These are phyloP conservation scores for Nigrospora sphaerica DNA, from an alignment of 2,329 filamentous ascomycete genomes.

Conservation along the genomic window DNA sequence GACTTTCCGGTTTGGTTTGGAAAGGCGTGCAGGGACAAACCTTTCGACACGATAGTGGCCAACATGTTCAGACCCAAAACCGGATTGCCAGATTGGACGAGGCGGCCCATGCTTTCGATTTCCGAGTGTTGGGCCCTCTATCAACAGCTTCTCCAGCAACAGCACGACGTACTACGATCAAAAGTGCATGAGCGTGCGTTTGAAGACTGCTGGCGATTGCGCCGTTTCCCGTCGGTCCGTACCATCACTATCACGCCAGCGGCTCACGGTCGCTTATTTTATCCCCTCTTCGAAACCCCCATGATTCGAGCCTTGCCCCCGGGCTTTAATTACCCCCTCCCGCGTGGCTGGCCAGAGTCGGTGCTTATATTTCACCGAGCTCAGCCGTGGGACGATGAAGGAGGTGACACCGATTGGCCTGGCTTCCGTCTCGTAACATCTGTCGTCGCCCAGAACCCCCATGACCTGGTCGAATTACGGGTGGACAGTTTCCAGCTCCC, in stretches of 20 bases:
- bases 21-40: neutral
- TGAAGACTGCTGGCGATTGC: constrained; percentile 16
- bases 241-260: constrained; percentile 31
- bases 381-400: constrained; percentile 5
- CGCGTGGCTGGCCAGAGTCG: constrained; percentile 16
- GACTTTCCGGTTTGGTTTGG: neutral
- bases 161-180: constrained; percentile 20
- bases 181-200: constrained; percentile 22
- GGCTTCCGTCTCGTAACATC: constrained; percentile 23
- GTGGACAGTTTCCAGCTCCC: constrained; percentile 21
- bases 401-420: constrained; percentile 15
- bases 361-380: neutral
- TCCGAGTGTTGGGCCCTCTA: constrained; percentile 19
- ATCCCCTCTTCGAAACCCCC: constrained; percentile 32
- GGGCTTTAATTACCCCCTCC: constrained; percentile 30
- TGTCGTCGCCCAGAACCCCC: constrained; percentile 7
- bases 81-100: neutral
- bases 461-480: constrained; percentile 24
- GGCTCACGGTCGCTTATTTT: constrained; percentile 26
- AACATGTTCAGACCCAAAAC: neutral
- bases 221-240: constrained; percentile 25
- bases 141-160: constrained; percentile 21
- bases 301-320: constrained; percentile 30
- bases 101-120: neutral
- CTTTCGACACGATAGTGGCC: neutral